Conservation (phyloP, 345 rosid genomes). For the Hibiscus syriacus region DNA sequence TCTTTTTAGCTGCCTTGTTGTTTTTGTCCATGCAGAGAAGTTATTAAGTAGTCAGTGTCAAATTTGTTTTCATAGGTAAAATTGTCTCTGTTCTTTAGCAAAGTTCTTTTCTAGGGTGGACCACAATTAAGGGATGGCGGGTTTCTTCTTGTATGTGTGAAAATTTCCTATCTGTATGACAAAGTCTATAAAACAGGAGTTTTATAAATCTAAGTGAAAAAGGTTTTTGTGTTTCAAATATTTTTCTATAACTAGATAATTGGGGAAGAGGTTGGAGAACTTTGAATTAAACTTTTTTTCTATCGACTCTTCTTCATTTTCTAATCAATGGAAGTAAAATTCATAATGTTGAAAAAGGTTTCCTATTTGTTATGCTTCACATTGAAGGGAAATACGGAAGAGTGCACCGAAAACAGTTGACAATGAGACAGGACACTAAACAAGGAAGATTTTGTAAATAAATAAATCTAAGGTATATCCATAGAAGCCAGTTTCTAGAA, state of each 20-base stretch:
- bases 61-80: background rate
- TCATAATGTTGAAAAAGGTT: too few relatives aligned
- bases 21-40: too few relatives aligned
- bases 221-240: background rate
- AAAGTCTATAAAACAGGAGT: background rate
- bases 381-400: background rate
- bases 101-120: background rate
- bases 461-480: too few relatives aligned
- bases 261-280: background rate
- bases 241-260: background rate
- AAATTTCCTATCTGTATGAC: background rate
- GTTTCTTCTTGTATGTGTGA: background rate
- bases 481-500: background rate
- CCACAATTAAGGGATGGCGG: background rate
- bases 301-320: too few relatives aligned
- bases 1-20: too few relatives aligned
- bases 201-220: too few relatives aligned
- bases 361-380: too few relatives aligned
- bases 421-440: too few relatives aligned
- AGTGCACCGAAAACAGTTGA: background rate
- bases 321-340: too few relatives aligned
- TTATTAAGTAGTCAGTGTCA: too few relatives aligned
- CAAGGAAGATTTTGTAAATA: too few relatives aligned
- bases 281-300: too few relatives aligned
- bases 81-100: background rate